These are phyloP conservation scores for Scytalidium sp. DNA, from an alignment of 2,329 filamentous ascomycete species.

Conservation along the genomic window DNA sequence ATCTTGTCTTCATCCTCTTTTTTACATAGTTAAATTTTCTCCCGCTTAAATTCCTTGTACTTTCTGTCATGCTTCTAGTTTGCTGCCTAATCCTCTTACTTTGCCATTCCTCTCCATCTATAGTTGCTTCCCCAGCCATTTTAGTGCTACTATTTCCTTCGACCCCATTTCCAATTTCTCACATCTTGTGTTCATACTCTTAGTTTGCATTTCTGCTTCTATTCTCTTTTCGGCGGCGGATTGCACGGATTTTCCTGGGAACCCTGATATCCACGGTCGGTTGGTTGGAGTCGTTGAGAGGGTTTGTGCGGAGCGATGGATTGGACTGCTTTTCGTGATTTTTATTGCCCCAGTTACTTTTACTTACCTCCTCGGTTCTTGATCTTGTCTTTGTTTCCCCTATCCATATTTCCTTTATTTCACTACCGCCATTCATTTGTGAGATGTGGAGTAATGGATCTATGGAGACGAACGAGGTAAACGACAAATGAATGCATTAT, in stretches of 20 bases:
- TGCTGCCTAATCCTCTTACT: constrained; percentile 1
- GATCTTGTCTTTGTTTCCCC: not conserved
- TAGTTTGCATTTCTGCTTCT: not conserved
- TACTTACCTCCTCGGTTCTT: not conserved
- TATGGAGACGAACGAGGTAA: not conserved
- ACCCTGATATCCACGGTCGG: not conserved
- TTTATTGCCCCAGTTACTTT: not conserved
- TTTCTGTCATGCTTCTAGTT: not conserved
- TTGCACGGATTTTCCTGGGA: constrained; percentile 7
- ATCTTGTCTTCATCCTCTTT: not conserved
- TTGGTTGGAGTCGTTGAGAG: not conserved
- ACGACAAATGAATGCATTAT: not conserved
- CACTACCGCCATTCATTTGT: not conserved
- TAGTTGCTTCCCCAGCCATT: not conserved
- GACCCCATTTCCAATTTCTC: constrained; percentile 3
- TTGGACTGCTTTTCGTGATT: not conserved
- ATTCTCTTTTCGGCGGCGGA: not conserved
- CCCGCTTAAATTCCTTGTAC: constrained; percentile 1
- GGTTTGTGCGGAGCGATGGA: not conserved
- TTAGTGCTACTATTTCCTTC: not conserved
- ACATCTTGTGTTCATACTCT: constrained; percentile 6
- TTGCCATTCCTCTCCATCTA: not conserved
- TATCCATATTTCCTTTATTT: not conserved
- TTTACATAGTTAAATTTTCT: not conserved
- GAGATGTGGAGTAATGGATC: not conserved